These are phyloP conservation scores for Trichoderma sp. DNA, from an alignment of 2,329 filamentous ascomycete species.

Conservation along the genomic window DNA sequence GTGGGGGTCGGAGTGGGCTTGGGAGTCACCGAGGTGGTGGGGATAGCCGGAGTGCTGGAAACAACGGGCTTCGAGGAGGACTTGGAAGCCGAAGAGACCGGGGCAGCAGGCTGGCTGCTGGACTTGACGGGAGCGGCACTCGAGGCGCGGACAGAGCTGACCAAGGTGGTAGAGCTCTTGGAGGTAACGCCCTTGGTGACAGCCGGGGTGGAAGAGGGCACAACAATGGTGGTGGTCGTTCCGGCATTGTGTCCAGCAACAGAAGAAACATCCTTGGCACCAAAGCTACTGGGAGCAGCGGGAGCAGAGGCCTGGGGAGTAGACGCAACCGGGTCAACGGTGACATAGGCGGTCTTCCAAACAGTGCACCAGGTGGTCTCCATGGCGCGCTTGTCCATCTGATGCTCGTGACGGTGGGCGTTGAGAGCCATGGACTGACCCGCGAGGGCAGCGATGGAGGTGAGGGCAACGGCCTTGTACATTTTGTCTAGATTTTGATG, in stretches of 20 bases:
- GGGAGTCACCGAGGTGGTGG: neutral
- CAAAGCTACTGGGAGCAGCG: slow-evolving; percentile 8
- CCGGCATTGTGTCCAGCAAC: neutral
- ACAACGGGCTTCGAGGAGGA: slow-evolving; percentile 18
- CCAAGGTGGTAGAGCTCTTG: slow-evolving; percentile 24
- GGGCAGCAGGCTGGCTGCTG: neutral
- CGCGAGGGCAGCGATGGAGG: slow-evolving; percentile 42
- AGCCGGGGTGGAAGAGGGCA: slow-evolving; percentile 10
- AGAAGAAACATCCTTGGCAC: slow-evolving; percentile 10
- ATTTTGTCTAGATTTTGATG: slow-evolving; percentile 32
- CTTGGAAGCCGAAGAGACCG: neutral
- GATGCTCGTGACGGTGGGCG: slow-evolving; percentile 42
- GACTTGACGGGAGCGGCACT: slow-evolving; percentile 3
- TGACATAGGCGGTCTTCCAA: slow-evolving; percentile 38
- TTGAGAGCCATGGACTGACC: slow-evolving; percentile 43
- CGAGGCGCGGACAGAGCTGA: slow-evolving; percentile 27
- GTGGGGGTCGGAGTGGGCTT: slow-evolving; percentile 16
- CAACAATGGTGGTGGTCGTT: neutral
- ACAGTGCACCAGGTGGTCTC: slow-evolving; percentile 42
- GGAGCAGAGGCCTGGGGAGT: slow-evolving; percentile 9
- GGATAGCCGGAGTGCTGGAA: slow-evolving; percentile 12
- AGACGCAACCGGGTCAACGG: slow-evolving; percentile 25
- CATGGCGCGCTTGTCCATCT: slow-evolving; percentile 32
- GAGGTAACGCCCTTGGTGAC: slow-evolving; percentile 14
- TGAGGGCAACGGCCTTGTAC: slow-evolving; percentile 43